Conservation (phyloP, 176 grass and related monocot species). For the Tillandsia leiboldiana region DNA sequence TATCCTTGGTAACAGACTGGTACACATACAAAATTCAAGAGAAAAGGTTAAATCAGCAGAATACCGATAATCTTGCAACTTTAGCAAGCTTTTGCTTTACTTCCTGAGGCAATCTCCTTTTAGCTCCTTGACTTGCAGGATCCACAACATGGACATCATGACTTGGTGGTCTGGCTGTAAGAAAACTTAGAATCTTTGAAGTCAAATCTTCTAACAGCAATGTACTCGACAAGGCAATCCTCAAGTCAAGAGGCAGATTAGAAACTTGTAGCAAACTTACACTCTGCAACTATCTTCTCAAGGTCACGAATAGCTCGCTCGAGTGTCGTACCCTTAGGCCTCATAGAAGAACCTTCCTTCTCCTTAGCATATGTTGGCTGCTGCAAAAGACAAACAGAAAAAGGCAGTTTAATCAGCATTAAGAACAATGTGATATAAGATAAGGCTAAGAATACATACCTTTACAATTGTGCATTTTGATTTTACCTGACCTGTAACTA, state of each 20-base stretch:
- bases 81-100: slow-evolving; percentile 95
- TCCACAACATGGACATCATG: slow-evolving; percentile 71
- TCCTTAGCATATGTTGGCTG: slow-evolving; percentile 33
- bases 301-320: slow-evolving; percentile 92
- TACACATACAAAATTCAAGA: background rate
- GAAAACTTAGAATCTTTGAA: slow-evolving; percentile 27
- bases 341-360: slow-evolving; percentile 62
- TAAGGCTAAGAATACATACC: slow-evolving; percentile 5
- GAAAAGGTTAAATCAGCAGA: slow-evolving; percentile 22
- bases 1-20: no score
- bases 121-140: slow-evolving; percentile 47
- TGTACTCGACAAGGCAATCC: slow-evolving; percentile 4
- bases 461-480: no score
- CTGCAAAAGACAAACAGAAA: slow-evolving; percentile 31
- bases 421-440: background rate
- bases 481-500: no score
- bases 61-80: slow-evolving; percentile 98
- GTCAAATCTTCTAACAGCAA: slow-evolving; percentile 25
- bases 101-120: slow-evolving; percentile 86
- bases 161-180: slow-evolving; percentile 67
- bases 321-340: slow-evolving; percentile 89
- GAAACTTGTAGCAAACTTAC: slow-evolving; percentile 29
- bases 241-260: slow-evolving; percentile 16
- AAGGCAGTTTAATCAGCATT: background rate
- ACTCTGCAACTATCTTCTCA: slow-evolving; percentile 77